Evolutionary conservation across 345 rosid genomes (phyloP).

Genomic region (Physaria fendleri): DNA sequence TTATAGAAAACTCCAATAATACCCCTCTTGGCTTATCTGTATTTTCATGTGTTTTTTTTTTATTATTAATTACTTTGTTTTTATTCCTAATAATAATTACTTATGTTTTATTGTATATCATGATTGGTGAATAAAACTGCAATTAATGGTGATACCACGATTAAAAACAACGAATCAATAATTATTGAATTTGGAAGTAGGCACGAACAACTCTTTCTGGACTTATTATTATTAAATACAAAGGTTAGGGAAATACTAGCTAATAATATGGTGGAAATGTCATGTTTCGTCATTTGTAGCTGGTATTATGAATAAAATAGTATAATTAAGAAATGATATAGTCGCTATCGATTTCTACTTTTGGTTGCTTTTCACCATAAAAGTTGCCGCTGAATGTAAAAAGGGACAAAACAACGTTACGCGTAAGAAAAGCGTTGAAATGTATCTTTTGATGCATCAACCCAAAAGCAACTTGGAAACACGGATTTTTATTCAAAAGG

Average conservation of each 20-base stretch:
- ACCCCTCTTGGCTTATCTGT: constrained; percentile 1
- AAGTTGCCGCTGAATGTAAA: not conserved
- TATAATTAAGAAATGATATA: not conserved
- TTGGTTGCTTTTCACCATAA: constrained; percentile 6
- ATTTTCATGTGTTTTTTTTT: constrained; percentile 18
- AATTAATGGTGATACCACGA: not conserved
- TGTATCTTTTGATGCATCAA: not conserved
- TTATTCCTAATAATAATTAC: too few species aligned
- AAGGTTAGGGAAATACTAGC: not conserved
- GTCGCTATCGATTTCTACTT: not conserved
- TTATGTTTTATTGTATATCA: not conserved
- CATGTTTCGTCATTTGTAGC: constrained; percentile 5
- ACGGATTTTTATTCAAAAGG: too few species aligned
- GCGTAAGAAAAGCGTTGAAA: constrained; percentile 12
- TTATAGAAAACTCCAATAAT: constrained; percentile 8
- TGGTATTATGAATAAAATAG: constrained; percentile 10
- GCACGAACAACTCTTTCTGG: constrained; percentile 11
- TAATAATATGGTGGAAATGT: not conserved
- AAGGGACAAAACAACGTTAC: not conserved
- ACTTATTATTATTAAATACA: not conserved
- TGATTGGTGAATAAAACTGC: constrained; percentile 1
- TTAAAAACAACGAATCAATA: not conserved
- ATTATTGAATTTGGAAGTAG: constrained; percentile 13
- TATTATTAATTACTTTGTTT: too few species aligned
- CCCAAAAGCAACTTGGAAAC: not conserved